Conservation (phyloP, 2,329 filamentous ascomycete genomes). For the Fusarium transvaalense region DNA sequence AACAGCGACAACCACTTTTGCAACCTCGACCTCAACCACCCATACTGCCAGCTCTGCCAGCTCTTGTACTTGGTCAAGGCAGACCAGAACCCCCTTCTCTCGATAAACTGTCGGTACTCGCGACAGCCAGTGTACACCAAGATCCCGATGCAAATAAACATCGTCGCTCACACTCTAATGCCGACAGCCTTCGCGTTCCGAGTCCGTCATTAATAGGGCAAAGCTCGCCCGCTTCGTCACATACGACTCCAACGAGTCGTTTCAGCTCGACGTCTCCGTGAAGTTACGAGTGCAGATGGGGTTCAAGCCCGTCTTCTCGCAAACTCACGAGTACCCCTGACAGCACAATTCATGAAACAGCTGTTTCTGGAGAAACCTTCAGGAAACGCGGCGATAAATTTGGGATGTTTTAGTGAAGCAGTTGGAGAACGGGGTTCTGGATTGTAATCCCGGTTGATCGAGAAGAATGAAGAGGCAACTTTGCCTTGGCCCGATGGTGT, state of each 20-base stretch:
- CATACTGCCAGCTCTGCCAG: conserved; percentile 36
- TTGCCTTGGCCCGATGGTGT: conserved; percentile 1
- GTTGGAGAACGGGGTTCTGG: conserved; percentile 6
- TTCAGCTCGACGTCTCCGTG: conserved; percentile 43
- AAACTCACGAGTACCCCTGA: conserved; percentile 5
- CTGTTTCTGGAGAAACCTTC: not conserved
- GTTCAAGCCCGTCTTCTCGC: conserved; percentile 33
- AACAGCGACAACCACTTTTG: conserved; percentile 40
- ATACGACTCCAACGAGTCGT: conserved; percentile 41
- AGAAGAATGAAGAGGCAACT: conserved; percentile 2
- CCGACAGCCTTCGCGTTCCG: conserved; percentile 44
- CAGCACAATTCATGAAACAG: conserved; percentile 20
- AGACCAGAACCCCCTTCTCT: conserved; percentile 43
- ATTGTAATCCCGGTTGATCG: not conserved
- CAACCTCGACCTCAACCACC: conserved; percentile 41
- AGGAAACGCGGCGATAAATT: not conserved
- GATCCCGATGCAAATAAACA: conserved; percentile 44
- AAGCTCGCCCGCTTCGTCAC: conserved; percentile 42
- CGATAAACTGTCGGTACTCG: conserved; percentile 56
- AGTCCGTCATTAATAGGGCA: conserved; percentile 41
- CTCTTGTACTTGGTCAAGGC: conserved; percentile 46
- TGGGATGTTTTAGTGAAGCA: not conserved
- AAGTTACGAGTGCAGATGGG: conserved; percentile 40
- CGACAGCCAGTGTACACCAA: conserved; percentile 53
- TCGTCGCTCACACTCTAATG: conserved; percentile 32